These are phyloP conservation scores for Ceratocystis cacaofunesta DNA, from an alignment of 2,329 filamentous ascomycete species.

Conservation along the genomic window DNA sequence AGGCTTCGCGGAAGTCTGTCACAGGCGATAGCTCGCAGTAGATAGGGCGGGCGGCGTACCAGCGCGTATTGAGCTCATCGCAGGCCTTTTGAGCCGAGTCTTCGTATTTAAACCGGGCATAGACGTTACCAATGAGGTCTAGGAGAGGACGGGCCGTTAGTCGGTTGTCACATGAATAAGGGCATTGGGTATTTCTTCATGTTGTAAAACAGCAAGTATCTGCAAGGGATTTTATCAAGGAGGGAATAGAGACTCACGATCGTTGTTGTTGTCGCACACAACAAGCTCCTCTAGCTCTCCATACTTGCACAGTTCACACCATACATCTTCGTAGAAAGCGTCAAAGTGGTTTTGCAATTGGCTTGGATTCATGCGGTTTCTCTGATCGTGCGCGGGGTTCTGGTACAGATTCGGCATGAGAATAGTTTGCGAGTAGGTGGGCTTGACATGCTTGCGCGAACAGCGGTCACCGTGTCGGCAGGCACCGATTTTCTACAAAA, in stretches of 20 bases:
- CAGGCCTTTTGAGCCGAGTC: constrained; percentile 86
- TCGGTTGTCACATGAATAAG: background rate
- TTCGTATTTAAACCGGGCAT: constrained; percentile 99
- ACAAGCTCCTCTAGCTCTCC: constrained; percentile 95
- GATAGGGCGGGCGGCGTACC: constrained; percentile 93
- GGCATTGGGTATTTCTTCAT: background rate
- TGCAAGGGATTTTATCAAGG: no score
- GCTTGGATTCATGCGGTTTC: constrained; percentile 88
- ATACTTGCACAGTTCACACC: constrained; percentile 99
- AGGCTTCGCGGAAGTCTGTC: constrained; percentile 95
- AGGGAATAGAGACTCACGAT: constrained; percentile 46
- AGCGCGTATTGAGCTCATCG: constrained; percentile 83
- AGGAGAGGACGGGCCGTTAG: constrained; percentile 20
- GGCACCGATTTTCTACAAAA: constrained; percentile 83
- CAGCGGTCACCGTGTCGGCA: constrained; percentile 97
- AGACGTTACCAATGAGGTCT: constrained; percentile 97
- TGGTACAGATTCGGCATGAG: constrained; percentile 98
- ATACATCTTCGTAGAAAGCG: constrained; percentile 98
- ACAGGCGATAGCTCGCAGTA: constrained; percentile 96
- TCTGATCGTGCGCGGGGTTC: constrained; percentile 92
- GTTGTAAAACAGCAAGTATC: background rate
- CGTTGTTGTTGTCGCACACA: constrained; percentile 98
- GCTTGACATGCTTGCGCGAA: constrained; percentile 97
- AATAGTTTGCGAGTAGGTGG: constrained; percentile 93
- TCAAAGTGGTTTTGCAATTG: constrained; percentile 99